Percentiles rank a stretch among this genome's conserved stretches.
Evolutionary conservation across 306 rosid species (phyloP).

Genomic region (Lotus japonicus): DNA sequence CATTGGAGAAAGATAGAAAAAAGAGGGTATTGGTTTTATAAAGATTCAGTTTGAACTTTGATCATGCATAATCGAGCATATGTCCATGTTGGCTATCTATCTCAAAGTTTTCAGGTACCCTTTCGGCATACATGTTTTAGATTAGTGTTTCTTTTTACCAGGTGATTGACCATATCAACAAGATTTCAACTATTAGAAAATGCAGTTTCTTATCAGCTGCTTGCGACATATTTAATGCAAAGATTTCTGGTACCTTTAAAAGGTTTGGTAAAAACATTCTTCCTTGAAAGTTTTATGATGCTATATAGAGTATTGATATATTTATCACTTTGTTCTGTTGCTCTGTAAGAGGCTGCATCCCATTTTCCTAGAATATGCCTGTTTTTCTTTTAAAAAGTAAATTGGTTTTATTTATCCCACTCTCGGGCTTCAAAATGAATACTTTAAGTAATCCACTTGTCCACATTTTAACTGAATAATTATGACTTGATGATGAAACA

Average conservation of each 20-base stretch:
- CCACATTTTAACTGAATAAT: background rate
- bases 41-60: slow-evolving; percentile 16
- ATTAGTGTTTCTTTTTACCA: slow-evolving; percentile 27
- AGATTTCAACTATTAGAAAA: slow-evolving; percentile 66
- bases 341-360: background rate
- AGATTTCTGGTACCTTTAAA: slow-evolving; percentile 87
- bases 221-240: slow-evolving; percentile 67
- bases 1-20: slow-evolving; percentile 77
- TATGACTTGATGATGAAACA: background rate
- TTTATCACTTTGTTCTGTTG: background rate
- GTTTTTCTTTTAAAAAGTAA: background rate
- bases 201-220: slow-evolving; percentile 78
- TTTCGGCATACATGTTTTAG: background rate
- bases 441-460: background rate
- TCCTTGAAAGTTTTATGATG: background rate
- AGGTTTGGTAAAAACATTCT: slow-evolving; percentile 42
- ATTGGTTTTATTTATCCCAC: background rate
- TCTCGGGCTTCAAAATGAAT: background rate
- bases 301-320: background rate
- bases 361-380: background rate
- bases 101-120: slow-evolving; percentile 15
- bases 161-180: slow-evolving; percentile 79
- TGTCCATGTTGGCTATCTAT: slow-evolving; percentile 8
- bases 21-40: slow-evolving; percentile 49
- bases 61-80: background rate